phyloP scores from a whole-genome alignment of 345 rosid genomes.

The Reutealis trisperma region DNA sequence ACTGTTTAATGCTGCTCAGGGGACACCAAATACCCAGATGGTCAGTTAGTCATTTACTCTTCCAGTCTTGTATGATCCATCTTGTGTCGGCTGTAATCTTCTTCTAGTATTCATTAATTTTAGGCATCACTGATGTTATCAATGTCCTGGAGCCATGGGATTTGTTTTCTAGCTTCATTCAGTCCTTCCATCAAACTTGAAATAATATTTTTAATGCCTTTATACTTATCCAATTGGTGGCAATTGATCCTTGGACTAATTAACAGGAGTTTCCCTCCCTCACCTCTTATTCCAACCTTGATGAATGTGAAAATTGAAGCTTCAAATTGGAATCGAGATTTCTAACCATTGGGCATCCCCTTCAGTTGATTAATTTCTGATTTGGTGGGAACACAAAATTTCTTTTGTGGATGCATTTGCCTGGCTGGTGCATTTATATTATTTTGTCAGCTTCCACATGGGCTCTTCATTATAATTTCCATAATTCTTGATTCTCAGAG shows the following conservation, averaged over 20 bases:
- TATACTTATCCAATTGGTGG: not conserved
- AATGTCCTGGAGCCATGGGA: not conserved
- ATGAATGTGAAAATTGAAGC: not conserved
- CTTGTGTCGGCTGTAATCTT: not conserved
- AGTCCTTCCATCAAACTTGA: too few species aligned
- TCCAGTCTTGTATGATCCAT: constrained; percentile 12
- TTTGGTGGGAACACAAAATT: not conserved
- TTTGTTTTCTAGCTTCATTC: not conserved
- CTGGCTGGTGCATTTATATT: not conserved
- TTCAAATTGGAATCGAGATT: not conserved
- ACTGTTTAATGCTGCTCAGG: constrained; percentile 87
- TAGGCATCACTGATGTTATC: not conserved
- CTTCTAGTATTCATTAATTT: not conserved
- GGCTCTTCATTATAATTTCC: too few species aligned
- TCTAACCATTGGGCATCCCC: too few species aligned
- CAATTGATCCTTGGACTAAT: not conserved
- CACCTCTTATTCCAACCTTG: too few species aligned
- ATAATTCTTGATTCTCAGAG: too few species aligned
- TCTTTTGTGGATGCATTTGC: not conserved
- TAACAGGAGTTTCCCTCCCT: not conserved
- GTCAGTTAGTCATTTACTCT: constrained; percentile 39
- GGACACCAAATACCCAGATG: constrained; percentile 77
- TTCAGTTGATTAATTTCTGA: not conserved
- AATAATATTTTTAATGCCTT: not conserved
- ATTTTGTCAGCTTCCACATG: too few species aligned